Evolutionary conservation across 345 rosid genomes (phyloP), one percentile per base, ranked within the genome.

Genomic region (Salix udensis): DNA sequence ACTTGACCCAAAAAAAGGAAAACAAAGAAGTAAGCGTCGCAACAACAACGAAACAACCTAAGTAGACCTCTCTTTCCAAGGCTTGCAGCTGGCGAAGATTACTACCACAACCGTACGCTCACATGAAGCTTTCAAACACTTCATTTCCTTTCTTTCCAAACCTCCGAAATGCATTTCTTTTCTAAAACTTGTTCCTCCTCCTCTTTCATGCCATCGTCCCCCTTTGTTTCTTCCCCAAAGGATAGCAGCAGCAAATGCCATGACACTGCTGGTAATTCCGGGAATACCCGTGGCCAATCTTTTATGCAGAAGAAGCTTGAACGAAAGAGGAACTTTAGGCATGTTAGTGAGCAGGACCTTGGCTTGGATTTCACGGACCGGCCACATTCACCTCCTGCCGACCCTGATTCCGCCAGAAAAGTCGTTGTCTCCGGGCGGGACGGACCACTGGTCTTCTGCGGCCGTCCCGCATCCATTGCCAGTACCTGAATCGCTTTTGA

Each of bases 381-480:
- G 12, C 70, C 83, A 4, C 31, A 28, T 74, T 81, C 89, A 26
- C 68, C 73, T 7, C 82, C 84, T 10, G 73, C 16, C 26, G 82
- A 88, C 10, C 84, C 88, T 34, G 78, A 61, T 82, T 76, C 84
- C 21, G 31, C 80, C 14, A 62, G 26, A 58, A 73, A 73, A 31
- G 72, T 42, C 67, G 26, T 78, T 74, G 62, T 82, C 88, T 40
- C 75, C 79, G 3, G 72, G 74, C n/a, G 34, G 82, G 23, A 62
- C 72, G 53, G 82, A 80, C 7, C 78, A 65, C 75, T 74, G 85
- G 80, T 77, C 86, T 48, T 78, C 87, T 19, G 65, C 81, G 3
- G 84, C 87, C 30, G 80, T 82, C 52, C 91, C 95, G 4, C 87
- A 78, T 34, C 94, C 91, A 21, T 71, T 91, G 84, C 95, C 95